phyloP scores from a whole-genome alignment of 2,329 filamentous ascomycete species.

The Westerdykella sp. region DNA sequence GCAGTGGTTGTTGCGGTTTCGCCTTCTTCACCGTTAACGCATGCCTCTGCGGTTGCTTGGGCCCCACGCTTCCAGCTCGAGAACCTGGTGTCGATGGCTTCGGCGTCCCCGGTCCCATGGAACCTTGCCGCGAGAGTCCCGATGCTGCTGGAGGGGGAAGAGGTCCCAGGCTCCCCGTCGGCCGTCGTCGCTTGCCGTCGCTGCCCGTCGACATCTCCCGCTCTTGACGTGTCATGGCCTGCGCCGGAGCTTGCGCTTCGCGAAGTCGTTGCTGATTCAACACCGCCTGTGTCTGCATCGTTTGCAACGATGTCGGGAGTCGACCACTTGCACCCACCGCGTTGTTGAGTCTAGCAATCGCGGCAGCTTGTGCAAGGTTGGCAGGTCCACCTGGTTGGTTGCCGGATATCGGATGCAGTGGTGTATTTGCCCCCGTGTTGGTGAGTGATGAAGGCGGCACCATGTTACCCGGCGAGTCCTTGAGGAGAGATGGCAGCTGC shows the following conservation, averaged over 20 bases:
- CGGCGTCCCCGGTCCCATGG: slow-evolving; percentile 57
- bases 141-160: slow-evolving; percentile 51
- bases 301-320: slow-evolving; percentile 28
- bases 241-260: slow-evolving; percentile 28
- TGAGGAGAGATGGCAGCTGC: slow-evolving; percentile 53
- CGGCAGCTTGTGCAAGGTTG: slow-evolving; percentile 46
- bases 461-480: slow-evolving; percentile 43
- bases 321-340: slow-evolving; percentile 24
- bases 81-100: slow-evolving; percentile 50
- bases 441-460: slow-evolving; percentile 44
- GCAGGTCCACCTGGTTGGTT: slow-evolving; percentile 50
- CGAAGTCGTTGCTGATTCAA: slow-evolving; percentile 34
- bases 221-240: slow-evolving; percentile 35
- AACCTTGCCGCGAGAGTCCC: slow-evolving; percentile 52
- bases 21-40: slow-evolving; percentile 48
- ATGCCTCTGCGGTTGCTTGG: slow-evolving; percentile 41
- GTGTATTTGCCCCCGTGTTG: slow-evolving; percentile 42
- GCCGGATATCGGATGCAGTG: slow-evolving; percentile 51
- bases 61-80: slow-evolving; percentile 56
- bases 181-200: slow-evolving; percentile 54
- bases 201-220: slow-evolving; percentile 51
- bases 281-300: slow-evolving; percentile 33
- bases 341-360: slow-evolving; percentile 41
- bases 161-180: slow-evolving; percentile 48
- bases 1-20: slow-evolving; percentile 47